Evolutionary conservation across 2,329 filamentous ascomycete species (phyloP), one percentile per base, ranked within the genome.

Genomic region (Fusarium sp.): DNA sequence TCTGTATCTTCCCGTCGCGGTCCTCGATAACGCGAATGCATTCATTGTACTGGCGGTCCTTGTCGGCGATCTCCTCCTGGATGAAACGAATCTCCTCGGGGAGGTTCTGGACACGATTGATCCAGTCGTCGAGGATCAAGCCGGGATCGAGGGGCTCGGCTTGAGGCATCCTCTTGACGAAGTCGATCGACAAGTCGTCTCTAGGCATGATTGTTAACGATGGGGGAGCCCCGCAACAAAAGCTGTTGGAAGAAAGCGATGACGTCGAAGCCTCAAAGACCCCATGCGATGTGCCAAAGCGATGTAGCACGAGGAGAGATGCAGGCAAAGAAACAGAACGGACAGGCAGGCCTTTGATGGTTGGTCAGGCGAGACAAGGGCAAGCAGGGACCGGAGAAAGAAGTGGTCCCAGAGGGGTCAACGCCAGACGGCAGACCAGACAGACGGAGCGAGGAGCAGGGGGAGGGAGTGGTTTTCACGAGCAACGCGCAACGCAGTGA

Each of bases 61-160:
- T 95, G 77, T 92, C 90, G 75, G 89, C 85, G 68, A 95, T 92
- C 80, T 96, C 92, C 76, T 94, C 92, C 75, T 94, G 90, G 67
- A 95, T 85, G 81, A 94, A 93, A 18, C 90, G 89, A 64, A 96
- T 89, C 80, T 96, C 92, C 68, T 92, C 91, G 67, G 92, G 92
- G 27, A 95, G 84, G 75, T 96, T 96, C 74, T 91, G 89, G 18
- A 91, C 90, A 80, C 83, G 85, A 77, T 90, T 88, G 77, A 90
- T 88, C 84, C 91, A 94, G 78, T 93, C 91, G 78, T 95, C 91
- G 73, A 94, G 87, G 75, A 93, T 89, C 69, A 90, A 83, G 61
- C 90, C 85, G 63, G 87, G 86, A 74, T 90, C 88, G 78, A 88
- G 84, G 65, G 85, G 82, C 77, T 90, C 88, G 76, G 82, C 81